Evolutionary conservation across 805 yeast species (phyloP).

Genomic region (Hemisphaericaspora nanyangensis): DNA sequence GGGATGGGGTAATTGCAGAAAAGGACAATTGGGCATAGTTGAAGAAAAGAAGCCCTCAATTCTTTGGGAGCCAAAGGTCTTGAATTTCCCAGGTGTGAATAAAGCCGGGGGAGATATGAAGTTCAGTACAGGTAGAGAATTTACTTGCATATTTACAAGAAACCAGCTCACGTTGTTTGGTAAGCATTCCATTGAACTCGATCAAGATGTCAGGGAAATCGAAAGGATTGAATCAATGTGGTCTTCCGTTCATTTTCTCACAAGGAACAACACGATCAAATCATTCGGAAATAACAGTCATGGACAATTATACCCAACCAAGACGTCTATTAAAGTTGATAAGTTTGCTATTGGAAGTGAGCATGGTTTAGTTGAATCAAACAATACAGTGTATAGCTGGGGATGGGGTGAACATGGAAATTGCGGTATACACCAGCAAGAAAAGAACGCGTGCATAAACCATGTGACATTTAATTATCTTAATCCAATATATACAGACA

Average conservation of each 20-base stretch:
- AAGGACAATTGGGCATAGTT: slow-evolving; percentile 47
- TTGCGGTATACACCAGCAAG: slow-evolving; percentile 51
- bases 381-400: slow-evolving; percentile 61
- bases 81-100: slow-evolving; percentile 10
- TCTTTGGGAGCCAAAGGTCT: slow-evolving; percentile 21
- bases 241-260: slow-evolving; percentile 64
- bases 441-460: slow-evolving; percentile 1
- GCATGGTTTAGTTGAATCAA: slow-evolving; percentile 59
- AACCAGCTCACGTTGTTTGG: slow-evolving; percentile 16
- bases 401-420: slow-evolving; percentile 99
- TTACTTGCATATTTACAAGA: slow-evolving; percentile 35
- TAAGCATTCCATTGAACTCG: slow-evolving; percentile 5
- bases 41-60: not conserved
- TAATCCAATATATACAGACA: slow-evolving; percentile 27
- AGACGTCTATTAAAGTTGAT: slow-evolving; percentile 5
- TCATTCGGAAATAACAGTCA: slow-evolving; percentile 77
- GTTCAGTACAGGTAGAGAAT: slow-evolving; percentile 55
- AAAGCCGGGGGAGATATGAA: slow-evolving; percentile 2
- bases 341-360: slow-evolving; percentile 70
- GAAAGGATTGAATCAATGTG: slow-evolving; percentile 52
- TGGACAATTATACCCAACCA: slow-evolving; percentile 50
- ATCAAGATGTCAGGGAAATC: slow-evolving; percentile 2
- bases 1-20: slow-evolving; percentile 70
- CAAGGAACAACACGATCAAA: not conserved
- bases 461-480: slow-evolving; percentile 34